phyloP scores from a whole-genome alignment of 495 filamentous ascomycete species.

The Amniculicola lignicola region DNA sequence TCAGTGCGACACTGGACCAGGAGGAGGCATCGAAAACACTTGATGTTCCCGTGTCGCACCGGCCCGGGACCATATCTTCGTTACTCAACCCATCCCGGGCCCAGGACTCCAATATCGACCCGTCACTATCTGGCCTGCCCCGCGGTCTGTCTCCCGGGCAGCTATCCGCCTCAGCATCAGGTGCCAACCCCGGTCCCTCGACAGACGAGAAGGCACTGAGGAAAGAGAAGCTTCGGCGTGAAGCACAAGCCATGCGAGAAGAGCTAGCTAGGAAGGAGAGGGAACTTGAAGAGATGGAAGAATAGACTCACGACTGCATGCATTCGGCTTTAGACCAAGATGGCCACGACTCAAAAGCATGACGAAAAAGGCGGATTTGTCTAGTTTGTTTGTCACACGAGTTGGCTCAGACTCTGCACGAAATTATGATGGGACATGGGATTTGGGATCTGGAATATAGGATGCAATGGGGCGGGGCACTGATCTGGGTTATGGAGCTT shows the following conservation, averaged over 20 bases:
- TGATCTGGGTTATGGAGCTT: too few relatives aligned
- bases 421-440: too few relatives aligned
- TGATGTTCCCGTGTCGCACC: slow-evolving; percentile 36
- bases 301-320: too few relatives aligned
- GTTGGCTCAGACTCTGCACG: too few relatives aligned
- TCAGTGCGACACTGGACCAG: slow-evolving; percentile 48
- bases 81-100: slow-evolving; percentile 21
- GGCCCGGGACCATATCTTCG: slow-evolving; percentile 18
- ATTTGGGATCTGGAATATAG: too few relatives aligned
- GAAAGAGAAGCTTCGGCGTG: slow-evolving; percentile 56
- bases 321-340: too few relatives aligned
- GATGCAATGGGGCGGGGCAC: too few relatives aligned
- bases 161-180: slow-evolving; percentile 14
- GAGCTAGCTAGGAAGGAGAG: slow-evolving; percentile 71
- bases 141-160: neutral
- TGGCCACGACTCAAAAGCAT: too few relatives aligned
- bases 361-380: too few relatives aligned
- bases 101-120: slow-evolving; percentile 30
- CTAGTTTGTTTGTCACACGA: too few relatives aligned
- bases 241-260: slow-evolving; percentile 74
- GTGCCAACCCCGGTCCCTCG: slow-evolving; percentile 15
- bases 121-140: slow-evolving; percentile 10
- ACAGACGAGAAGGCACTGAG: slow-evolving; percentile 26
- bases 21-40: slow-evolving; percentile 40
- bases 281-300: slow-evolving; percentile 61